A percentile compares a stretch with the other conserved stretches of the same genome.
Conservation (phyloP, 352 stramenopile genomes). For the Phytophthora cryptogea region DNA sequence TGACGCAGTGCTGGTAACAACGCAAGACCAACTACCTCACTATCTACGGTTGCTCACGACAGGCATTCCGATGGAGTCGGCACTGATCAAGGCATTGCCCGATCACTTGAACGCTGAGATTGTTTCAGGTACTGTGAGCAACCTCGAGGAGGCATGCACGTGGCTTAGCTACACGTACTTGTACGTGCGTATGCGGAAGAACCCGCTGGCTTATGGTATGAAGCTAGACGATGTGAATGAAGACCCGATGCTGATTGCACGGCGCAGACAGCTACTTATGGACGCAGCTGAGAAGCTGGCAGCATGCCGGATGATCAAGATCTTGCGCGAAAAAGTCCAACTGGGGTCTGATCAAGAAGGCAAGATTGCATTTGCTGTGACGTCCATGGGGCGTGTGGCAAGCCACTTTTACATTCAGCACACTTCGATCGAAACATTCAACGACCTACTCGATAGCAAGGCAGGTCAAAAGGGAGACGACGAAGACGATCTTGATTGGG, state of each 20-base stretch:
- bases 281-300: conserved; percentile 79
- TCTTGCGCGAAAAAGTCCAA: conserved; percentile 60
- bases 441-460: conserved; percentile 90
- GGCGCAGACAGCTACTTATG: conserved; percentile 71
- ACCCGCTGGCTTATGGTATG: conserved; percentile 98
- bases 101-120: conserved; percentile 99
- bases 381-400: conserved; percentile 96
- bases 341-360: conserved; percentile 39
- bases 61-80: conserved; percentile 97
- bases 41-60: conserved; percentile 97
- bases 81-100: conserved; percentile 97
- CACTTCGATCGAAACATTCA: conserved; percentile 98
- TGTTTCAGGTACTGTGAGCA: conserved; percentile 98
- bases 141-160: conserved; percentile 94
- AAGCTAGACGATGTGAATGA: conserved; percentile 91
- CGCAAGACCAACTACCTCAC: conserved; percentile 90
- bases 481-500: conserved; percentile 64
- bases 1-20: conserved; percentile 99
- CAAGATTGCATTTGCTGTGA: conserved; percentile 90
- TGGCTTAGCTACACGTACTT: conserved; percentile 99
- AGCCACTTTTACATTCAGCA: conserved; percentile 99
- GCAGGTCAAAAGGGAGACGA: conserved; percentile 36
- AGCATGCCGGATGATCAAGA: conserved; percentile 84
- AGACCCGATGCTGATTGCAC: conserved; percentile 87
- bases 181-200: conserved; percentile 98